phyloP scores from a whole-genome alignment of 2,329 filamentous ascomycete species.

The Simplicillium sp. region DNA sequence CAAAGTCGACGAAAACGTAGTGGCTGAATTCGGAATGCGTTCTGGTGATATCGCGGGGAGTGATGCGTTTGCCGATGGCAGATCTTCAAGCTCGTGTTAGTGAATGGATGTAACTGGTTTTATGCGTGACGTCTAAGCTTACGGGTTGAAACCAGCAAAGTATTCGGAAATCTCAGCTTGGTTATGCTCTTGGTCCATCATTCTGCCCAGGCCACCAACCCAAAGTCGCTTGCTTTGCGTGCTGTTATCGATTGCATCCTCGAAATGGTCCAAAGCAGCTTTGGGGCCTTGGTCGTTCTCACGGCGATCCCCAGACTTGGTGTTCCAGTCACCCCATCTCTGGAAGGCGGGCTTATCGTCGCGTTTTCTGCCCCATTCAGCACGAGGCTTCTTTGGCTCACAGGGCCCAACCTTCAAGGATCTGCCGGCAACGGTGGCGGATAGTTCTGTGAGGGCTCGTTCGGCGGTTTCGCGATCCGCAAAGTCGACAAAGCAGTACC shows the following conservation, averaged over 20 bases:
- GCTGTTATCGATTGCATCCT: conserved; percentile 10
- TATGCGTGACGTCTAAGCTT: conserved; percentile 10
- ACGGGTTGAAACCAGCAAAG: conserved; percentile 35
- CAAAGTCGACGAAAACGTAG: conserved; percentile 59
- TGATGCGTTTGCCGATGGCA: conserved; percentile 42
- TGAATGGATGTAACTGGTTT: background rate
- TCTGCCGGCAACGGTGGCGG: conserved; percentile 44
- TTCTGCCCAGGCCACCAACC: conserved; percentile 39
- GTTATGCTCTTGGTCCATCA: conserved; percentile 37
- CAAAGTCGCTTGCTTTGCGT: conserved; percentile 30
- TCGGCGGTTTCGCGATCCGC: conserved; percentile 45
- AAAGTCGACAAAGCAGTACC: conserved; percentile 68
- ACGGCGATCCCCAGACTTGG: conserved; percentile 2
- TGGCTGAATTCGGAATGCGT: conserved; percentile 45
- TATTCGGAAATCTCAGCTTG: conserved; percentile 34
- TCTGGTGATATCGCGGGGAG: conserved; percentile 44
- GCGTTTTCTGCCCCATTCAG: conserved; percentile 8
- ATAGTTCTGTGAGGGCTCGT: conserved; percentile 46
- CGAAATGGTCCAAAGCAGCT: conserved; percentile 19
- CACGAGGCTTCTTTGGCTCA: conserved; percentile 36
- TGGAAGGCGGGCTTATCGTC: conserved; percentile 18
- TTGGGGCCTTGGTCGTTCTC: conserved; percentile 15
- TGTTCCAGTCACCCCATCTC: conserved; percentile 35
- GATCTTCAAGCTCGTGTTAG: conserved; percentile 10
- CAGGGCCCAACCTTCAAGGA: conserved; percentile 56